phyloP scores from a whole-genome alignment of 179 eudicot species.

The Vitellaria paradoxa region DNA sequence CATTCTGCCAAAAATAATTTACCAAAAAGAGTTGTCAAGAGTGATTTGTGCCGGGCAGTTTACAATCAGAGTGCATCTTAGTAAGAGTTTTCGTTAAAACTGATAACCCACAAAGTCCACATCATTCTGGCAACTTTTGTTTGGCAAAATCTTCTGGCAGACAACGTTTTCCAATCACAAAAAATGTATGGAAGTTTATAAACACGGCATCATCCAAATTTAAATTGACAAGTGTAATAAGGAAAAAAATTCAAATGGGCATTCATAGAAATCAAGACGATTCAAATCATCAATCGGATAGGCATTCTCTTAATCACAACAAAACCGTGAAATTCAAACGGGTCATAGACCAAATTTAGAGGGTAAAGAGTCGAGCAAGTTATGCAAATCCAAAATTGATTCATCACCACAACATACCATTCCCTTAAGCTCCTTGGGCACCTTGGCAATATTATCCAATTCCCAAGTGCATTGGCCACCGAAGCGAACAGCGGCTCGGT shows the following conservation, averaged over 20 bases:
- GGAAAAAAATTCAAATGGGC: not conserved
- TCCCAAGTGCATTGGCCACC: conserved; percentile 76
- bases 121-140: too few relatives aligned
- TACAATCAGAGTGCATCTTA: too few relatives aligned
- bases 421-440: conserved; percentile 84
- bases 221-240: too few relatives aligned
- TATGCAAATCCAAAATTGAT: not conserved
- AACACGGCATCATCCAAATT: not conserved
- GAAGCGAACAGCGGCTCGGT: conserved; percentile 93
- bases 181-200: not conserved
- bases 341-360: not conserved
- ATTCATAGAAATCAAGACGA: not conserved
- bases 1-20: too few relatives aligned
- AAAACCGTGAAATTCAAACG: not conserved
- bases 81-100: too few relatives aligned
- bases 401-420: conserved; percentile 34
- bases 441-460: conserved; percentile 54
- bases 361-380: not conserved
- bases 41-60: too few relatives aligned
- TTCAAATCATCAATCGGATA: not conserved
- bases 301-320: not conserved
- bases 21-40: too few relatives aligned
- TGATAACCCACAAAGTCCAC: too few relatives aligned
- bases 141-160: too few relatives aligned
- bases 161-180: too few relatives aligned